Percentiles rank a stretch among this genome's conserved stretches.
Evolutionary conservation across 1,284 basidiomycete genomes (phyloP).

Genomic region (Naganishia sp.): DNA sequence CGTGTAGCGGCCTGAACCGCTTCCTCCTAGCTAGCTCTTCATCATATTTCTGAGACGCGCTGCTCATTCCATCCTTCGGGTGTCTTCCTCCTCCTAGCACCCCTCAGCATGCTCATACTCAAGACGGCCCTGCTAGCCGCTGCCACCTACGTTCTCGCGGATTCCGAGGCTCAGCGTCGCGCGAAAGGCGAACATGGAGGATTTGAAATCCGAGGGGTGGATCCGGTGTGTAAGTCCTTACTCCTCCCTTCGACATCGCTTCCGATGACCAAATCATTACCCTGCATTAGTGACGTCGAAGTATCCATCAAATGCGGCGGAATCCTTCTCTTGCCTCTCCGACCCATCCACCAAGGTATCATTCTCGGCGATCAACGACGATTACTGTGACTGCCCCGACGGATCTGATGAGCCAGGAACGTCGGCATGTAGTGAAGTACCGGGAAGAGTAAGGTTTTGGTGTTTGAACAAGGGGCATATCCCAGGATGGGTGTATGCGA

Average conservation of each 20-base stretch:
- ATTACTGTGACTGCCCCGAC: conserved; percentile 91
- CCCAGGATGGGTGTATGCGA: conserved; percentile 72
- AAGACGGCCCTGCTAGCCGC: conserved; percentile 6
- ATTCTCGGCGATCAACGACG: conserved; percentile 83
- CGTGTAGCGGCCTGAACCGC: conserved; percentile 11
- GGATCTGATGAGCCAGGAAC: conserved; percentile 94
- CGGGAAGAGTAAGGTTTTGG: conserved; percentile 68
- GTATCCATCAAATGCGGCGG: conserved; percentile 34
- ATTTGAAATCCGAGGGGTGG: conserved; percentile 37
- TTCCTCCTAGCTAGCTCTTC: not conserved
- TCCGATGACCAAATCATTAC: not conserved
- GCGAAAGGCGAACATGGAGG: not conserved
- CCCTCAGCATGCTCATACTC: not conserved
- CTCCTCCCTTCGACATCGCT: not conserved
- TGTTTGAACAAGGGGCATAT: conserved; percentile 88
- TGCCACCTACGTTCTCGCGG: conserved; percentile 3
- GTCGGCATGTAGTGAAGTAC: conserved; percentile 67
- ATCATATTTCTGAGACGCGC: not conserved
- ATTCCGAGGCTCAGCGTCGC: not conserved
- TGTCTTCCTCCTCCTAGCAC: not conserved
- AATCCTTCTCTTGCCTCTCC: conserved; percentile 4
- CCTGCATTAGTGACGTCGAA: conserved; percentile 35
- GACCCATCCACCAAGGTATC: conserved; percentile 47
- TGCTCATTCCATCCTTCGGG: too few relatives aligned
- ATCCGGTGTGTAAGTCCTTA: conserved; percentile 39